Conservation (phyloP, 257 asterid species). For the Ballota nigra region DNA sequence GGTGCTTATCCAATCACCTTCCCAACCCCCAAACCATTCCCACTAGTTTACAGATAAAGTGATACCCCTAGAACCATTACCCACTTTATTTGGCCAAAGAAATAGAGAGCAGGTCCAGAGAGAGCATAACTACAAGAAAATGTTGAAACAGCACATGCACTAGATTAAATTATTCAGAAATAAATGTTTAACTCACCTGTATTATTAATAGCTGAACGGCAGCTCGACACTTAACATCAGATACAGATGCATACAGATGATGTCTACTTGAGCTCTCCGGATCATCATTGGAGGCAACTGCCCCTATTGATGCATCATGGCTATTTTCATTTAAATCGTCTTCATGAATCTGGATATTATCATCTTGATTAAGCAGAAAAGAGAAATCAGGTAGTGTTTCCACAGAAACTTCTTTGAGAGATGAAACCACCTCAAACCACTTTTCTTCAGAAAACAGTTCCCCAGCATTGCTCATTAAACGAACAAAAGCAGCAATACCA, state of each 20-base stretch:
- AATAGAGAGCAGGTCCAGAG: neutral
- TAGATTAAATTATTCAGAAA: slow-evolving; percentile 2
- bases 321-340: slow-evolving; percentile 45
- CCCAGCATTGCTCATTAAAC: slow-evolving; percentile 95
- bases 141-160: slow-evolving; percentile 9
- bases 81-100: neutral
- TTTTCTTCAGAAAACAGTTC: slow-evolving; percentile 85
- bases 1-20: too few relatives aligned
- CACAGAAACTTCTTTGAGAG: slow-evolving; percentile 72
- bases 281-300: slow-evolving; percentile 47
- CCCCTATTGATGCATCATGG: slow-evolving; percentile 54
- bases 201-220: slow-evolving; percentile 88
- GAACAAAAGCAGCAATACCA: slow-evolving; percentile 99
- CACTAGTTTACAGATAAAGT: neutral
- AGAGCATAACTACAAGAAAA: neutral
- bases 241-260: slow-evolving; percentile 55
- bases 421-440: slow-evolving; percentile 87
- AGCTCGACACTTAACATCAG: slow-evolving; percentile 85
- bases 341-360: slow-evolving; percentile 42
- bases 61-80: too few relatives aligned
- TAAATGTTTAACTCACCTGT: slow-evolving; percentile 58
- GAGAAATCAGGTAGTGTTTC: slow-evolving; percentile 90
- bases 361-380: slow-evolving; percentile 60
- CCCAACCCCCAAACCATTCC: neutral
- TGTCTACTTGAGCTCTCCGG: slow-evolving; percentile 53